Base-by-base conservation (phyloP, 2,329 filamentous ascomycete genomes). In the Penicillium sp. region DNA sequence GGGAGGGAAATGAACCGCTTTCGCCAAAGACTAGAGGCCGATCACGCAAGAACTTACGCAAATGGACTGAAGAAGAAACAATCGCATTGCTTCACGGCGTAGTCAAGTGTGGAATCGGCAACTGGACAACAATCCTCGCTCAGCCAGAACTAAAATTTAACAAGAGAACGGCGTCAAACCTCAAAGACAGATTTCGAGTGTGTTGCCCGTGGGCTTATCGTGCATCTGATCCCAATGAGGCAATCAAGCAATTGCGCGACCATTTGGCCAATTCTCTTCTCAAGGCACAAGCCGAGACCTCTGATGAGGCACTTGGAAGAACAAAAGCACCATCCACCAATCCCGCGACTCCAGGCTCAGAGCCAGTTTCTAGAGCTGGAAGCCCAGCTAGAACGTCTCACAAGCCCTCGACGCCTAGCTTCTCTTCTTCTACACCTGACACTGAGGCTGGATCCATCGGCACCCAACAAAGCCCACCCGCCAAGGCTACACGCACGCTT, bases 41-140 rank as follows among this genome's bases (percentile, higher is more conserved):
- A 46, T 76, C 78, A 39, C 73, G 78, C 42, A 84, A 82, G 51
- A 82, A 79, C 57, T 52, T 78, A 13, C 69, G 75, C 51, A 78
- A 72, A 60, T 88, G 85, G 85, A 81, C 81, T 1, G 80, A 86
- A n/a, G 75, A 84, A 58, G 85, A 88, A 67, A 87, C 84, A 0
- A 76, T 75, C 24, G 76, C 82, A 58, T 67, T 88, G 23, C 72
- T 87, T 11, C 74, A 79, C 52, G 85, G 85, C 0, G 85, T 87
- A 8, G 77, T 81, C 33, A 81, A 78, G 57, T 86, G 83, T 62
- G 85, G 85, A 1, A 83, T 87, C 55, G 85, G 85, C 3, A 85
- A 79, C 58, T 88, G 85, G 85, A 87, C 84, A 52, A 81, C 80
- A 59, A 87, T 88, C 16, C 67, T 87, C 23, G 75, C 81, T 3